Base-by-base conservation (phyloP, 768 basidiomycete species). In the Coprinopsis strossmayeri region DNA sequence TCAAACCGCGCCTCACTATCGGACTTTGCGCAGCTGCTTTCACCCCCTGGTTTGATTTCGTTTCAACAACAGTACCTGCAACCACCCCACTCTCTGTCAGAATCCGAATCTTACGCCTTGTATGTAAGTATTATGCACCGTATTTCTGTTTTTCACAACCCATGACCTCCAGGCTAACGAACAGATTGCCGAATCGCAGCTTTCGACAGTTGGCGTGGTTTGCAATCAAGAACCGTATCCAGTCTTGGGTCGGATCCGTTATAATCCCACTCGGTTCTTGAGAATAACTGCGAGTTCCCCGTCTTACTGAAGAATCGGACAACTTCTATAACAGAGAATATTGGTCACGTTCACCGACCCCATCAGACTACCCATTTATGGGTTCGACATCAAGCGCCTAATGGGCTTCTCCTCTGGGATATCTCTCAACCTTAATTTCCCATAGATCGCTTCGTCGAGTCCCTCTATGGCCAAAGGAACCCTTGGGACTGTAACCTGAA, bases 141-240 rank as follows among this genome's bases (percentile, higher is more conserved):
- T 24, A 23, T 42, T 17, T 26, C 40, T 26, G 40, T 42, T 42
- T 42, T 17, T 17, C 24, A 4, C 10, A 21, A 42, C 18, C 40
- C 35, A 38, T 47, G 46, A 47, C 46, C 23, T 41, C 35, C 24
- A 26, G 47, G 48, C 39, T 30, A 34, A n/a, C 17, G 41, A 49
- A 49, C 39, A 49, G 35, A 30, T 49, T 23, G 17, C 48, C 48
- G 48, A 49, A 9, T 42, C 40, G 37, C 37, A 9, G 37, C 21
- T 24, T 47, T 25, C n/a, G 46, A n/a, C 18, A 12, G 15, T 37
- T 34, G 34, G 34, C 12, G 34, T 47, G n/a, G 32, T 17, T 38
- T 11, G 18, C 35, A 10, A 18, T 10, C 35, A 9, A 38, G 24
- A 42, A 7, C 17, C 37, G 4, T 12, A 7, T 48, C 32, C 32